A percentile compares a stretch with the other conserved stretches of the same genome.
Conservation (phyloP, 352 stramenopile genomes). For the Globisporangium okanoganense region DNA sequence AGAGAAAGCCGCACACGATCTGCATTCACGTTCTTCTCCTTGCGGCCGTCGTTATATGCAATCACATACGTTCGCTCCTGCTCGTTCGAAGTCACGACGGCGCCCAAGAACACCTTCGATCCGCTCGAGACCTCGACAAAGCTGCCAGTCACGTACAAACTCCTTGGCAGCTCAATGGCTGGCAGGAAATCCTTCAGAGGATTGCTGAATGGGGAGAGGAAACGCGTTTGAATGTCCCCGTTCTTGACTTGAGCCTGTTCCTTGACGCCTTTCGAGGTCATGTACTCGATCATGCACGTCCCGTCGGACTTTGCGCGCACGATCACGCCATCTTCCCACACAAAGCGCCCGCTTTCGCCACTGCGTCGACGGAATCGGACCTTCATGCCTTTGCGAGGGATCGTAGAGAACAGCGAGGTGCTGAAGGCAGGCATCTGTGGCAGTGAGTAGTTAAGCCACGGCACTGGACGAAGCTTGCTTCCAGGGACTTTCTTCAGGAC, state of each 20-base stretch:
- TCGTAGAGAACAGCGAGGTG: constrained; percentile 20
- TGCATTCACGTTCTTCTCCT: constrained; percentile 48
- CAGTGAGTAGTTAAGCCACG: constrained; percentile 47
- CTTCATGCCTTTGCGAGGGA: constrained; percentile 41
- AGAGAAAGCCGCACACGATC: constrained; percentile 56
- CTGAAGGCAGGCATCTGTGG: constrained; percentile 25
- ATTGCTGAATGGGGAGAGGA: constrained; percentile 29
- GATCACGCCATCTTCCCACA: constrained; percentile 49
- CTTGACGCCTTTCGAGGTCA: constrained; percentile 24
- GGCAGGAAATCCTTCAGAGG: constrained; percentile 25
- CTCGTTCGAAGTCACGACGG: constrained; percentile 38
- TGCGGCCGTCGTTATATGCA: constrained; percentile 48
- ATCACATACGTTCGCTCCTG: constrained; percentile 49
- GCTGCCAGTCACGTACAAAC: constrained; percentile 32
- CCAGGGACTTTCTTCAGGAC: constrained; percentile 37
- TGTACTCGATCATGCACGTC: constrained; percentile 43
- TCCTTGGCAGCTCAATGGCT: constrained; percentile 24
- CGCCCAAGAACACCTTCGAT: constrained; percentile 41
- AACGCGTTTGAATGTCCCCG: constrained; percentile 39
- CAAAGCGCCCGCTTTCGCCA: constrained; percentile 17
- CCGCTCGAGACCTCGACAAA: constrained; percentile 48
- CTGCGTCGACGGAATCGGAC: constrained; percentile 41
- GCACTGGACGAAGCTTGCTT: constrained; percentile 38
- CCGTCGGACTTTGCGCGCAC: constrained; percentile 41
- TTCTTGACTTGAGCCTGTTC: constrained; percentile 46